Percentiles rank a stretch among this genome's conserved stretches.
Conservation (phyloP, 805 yeast genomes). For the Jamesozyma spencerorum region DNA sequence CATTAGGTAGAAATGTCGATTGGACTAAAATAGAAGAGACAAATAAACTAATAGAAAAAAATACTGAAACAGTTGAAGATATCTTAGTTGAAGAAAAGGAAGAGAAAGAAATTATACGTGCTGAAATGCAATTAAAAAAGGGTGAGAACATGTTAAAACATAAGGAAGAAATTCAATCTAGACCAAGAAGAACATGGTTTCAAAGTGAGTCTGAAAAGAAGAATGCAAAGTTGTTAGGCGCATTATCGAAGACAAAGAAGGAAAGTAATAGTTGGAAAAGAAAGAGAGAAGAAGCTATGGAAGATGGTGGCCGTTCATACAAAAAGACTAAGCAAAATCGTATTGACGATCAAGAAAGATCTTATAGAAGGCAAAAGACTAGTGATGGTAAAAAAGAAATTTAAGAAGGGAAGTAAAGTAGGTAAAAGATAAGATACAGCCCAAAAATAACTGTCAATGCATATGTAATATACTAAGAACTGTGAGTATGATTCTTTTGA, state of each 20-base stretch:
- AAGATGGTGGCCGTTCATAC: constrained; percentile 48
- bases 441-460: too few species aligned
- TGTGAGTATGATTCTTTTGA: neutral
- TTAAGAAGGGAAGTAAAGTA: constrained; percentile 8
- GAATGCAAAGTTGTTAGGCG: constrained; percentile 30
- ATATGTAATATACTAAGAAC: neutral
- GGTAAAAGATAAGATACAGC: constrained; percentile 3
- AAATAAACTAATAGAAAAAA: constrained; percentile 49
- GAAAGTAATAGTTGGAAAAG: constrained; percentile 55
- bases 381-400: constrained; percentile 20
- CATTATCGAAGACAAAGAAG: constrained; percentile 43
- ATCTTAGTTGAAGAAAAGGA: constrained; percentile 79
- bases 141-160: constrained; percentile 79
- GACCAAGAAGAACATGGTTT: constrained; percentile 97
- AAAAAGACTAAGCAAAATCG: constrained; percentile 77
- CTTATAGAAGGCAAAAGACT: constrained; percentile 29
- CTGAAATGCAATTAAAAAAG: constrained; percentile 83
- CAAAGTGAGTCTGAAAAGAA: constrained; percentile 44
- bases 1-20: constrained; percentile 84
- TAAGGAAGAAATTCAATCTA: constrained; percentile 69
- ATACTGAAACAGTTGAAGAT: constrained; percentile 56
- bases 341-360: constrained; percentile 38
- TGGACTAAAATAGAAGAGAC: constrained; percentile 77
- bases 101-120: constrained; percentile 76
- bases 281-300: constrained; percentile 58